Evolutionary conservation across 2,329 filamentous ascomycete species (phyloP), one percentile per base, ranked within the genome.

Genomic region (Fusarium chlamydosporum): DNA sequence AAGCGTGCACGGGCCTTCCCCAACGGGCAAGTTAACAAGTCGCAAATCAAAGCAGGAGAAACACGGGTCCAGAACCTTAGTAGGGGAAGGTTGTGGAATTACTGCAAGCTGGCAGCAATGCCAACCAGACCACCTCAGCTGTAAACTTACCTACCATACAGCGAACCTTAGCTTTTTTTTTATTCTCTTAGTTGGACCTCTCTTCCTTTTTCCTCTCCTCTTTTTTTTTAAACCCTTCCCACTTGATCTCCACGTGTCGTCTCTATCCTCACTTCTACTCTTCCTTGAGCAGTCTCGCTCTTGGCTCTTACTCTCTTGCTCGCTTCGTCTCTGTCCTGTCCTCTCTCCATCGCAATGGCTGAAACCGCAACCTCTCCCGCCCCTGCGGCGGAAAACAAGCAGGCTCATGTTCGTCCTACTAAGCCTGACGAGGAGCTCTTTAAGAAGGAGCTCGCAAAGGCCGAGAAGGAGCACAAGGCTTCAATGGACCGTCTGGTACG

Each of bases 341-440:
- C 10, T 46, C 55, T 57, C 57, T 48, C 79, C 68, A 72, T 79
- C 71, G 77, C 82, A 75, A 82, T 82, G 79, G 80, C 83, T 65
- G 80, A 83, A 58, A 79, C 82, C 59, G 79, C 81, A 65, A 77
- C 84, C 47, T 78, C 85, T 57, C 78, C 84, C 64, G 79, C 82
- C 70, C 72, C 77, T 66, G 80, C 79, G 72, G 80, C 80, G 58
- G 58, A 59, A 33, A 78, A 82, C 67, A 77, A 78, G 70, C 64
- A 72, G 52, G 54, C 78, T 61, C 80, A 81, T 68, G 77, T 82
- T 76, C 93, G 90, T 82, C 94, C 94, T 55, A 88, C 92, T 81
- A 93, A 92, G 86, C 96, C 96, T 46, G 92, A 97, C 80, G 92
- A 96, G 83, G 91, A 91, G 71, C 84, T 86, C 73, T 99, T 90